These are phyloP conservation scores for Chionographis japonica DNA, from an alignment of 106 monocot species.

Conservation along the genomic window DNA sequence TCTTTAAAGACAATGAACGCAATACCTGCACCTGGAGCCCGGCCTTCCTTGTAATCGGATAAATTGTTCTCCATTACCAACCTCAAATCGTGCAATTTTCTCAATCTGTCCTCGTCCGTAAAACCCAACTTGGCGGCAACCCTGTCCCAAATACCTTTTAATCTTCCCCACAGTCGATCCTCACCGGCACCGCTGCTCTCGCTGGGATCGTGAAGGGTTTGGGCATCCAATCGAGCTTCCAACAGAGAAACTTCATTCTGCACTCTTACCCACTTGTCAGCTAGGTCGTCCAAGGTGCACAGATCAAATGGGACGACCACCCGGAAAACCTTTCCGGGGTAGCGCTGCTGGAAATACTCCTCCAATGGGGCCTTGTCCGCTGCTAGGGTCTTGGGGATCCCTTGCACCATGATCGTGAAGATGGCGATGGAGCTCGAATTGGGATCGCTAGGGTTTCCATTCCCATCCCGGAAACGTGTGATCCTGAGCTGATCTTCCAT, in stretches of 20 bases:
- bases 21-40: conserved; percentile 76
- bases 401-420: conserved; percentile 91
- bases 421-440: conserved; percentile 56
- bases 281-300: conserved; percentile 56
- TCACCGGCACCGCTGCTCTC: background rate
- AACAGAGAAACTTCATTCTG: conserved; percentile 58
- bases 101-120: conserved; percentile 70
- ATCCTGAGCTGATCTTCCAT: conserved; percentile 72
- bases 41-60: conserved; percentile 68
- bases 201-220: conserved; percentile 8
- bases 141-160: conserved; percentile 30
- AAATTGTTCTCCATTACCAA: conserved; percentile 47
- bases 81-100: conserved; percentile 50
- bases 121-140: conserved; percentile 43
- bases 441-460: conserved; percentile 49
- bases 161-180: conserved; percentile 20
- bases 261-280: conserved; percentile 43
- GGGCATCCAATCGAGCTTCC: conserved; percentile 50
- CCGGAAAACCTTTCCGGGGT: conserved; percentile 81
- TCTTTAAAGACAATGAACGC: conserved; percentile 96
- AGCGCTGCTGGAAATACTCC: conserved; percentile 86
- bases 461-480: conserved; percentile 67
- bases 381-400: conserved; percentile 70
- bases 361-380: conserved; percentile 59
- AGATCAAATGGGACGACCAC: conserved; percentile 84